A percentile compares a stretch with the other conserved stretches of the same genome.
These are phyloP conservation scores for Sporisorium sorghi DNA, from an alignment of 1,284 basidiomycete genomes.

Conservation along the genomic window DNA sequence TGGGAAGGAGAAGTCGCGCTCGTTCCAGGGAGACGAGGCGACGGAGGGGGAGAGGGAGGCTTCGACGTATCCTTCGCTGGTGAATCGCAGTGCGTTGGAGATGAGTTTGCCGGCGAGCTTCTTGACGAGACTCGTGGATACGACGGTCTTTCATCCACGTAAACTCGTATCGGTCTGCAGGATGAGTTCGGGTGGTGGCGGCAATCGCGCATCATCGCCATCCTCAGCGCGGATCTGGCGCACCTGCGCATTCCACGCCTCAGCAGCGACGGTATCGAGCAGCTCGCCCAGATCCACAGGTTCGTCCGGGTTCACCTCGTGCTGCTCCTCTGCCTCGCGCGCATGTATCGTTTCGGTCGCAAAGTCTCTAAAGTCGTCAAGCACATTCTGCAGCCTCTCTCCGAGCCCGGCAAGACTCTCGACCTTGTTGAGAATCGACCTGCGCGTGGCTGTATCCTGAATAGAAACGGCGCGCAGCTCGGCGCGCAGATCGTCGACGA, in stretches of 20 bases:
- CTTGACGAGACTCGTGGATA: conserved; percentile 28
- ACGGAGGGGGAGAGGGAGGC: conserved; percentile 40
- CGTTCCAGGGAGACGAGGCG: conserved; percentile 8
- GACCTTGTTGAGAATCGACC: conserved; percentile 29
- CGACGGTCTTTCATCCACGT: conserved; percentile 46
- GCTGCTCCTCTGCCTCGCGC: conserved; percentile 28
- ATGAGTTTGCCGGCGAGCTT: conserved; percentile 54
- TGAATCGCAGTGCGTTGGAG: conserved; percentile 55
- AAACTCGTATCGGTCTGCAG: conserved; percentile 50
- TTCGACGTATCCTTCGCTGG: conserved; percentile 53
- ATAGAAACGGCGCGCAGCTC: conserved; percentile 22
- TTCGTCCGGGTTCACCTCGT: conserved; percentile 32
- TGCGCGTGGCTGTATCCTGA: conserved; percentile 7
- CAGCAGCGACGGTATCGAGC: conserved; percentile 40
- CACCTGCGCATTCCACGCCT: conserved; percentile 49
- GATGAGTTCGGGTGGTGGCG: conserved; percentile 56
- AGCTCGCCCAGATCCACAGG: conserved; percentile 45
- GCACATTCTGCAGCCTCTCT: conserved; percentile 38
- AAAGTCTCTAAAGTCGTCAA: conserved; percentile 50
- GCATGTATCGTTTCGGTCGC: conserved; percentile 45
- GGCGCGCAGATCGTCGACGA: conserved; percentile 29
- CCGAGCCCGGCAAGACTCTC: conserved; percentile 40
- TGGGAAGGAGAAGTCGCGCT: conserved; percentile 14
- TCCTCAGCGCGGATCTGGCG: conserved; percentile 47
- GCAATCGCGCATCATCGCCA: conserved; percentile 50